Base-by-base conservation (phyloP, 2,329 filamentous ascomycete genomes). In the Macrophomina tecta region DNA sequence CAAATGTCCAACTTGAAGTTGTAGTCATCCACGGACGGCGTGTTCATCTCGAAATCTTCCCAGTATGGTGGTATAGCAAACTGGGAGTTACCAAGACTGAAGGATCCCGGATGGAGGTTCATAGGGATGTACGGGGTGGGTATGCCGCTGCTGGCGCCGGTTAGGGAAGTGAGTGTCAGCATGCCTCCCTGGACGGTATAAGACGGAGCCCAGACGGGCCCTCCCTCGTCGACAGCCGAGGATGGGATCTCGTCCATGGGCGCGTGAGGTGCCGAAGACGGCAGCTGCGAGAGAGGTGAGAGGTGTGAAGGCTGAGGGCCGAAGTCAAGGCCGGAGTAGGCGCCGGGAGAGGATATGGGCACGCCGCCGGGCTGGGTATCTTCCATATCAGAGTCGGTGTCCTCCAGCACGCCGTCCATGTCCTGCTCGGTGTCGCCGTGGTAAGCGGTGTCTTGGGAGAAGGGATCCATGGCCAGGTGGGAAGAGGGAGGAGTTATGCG, bases 1-100 rank as follows among this genome's bases (percentile, higher is more conserved):
- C 68, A 69, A 38, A 69, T 63, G 49, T 69, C 68, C 9, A 48
- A 62, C n/a, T 65, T 61, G 46, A 42, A 64, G 34, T 53, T 58
- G 51, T 65, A 62, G 48, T 67, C 68, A 36, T 61, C 55, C 8
- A 69, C 56, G 5, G 68, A 61, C 4, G 65, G 65, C 23, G 66
- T 60, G 34, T 67, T 67, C 7, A 56, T 51, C 40, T 64, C 64
- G 49, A 45, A 42, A 11, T 68, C 67, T 23, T 68, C 67, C 48
- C 65, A 62, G 28, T 58, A 53, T 6, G 46, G 40, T 0, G 40
- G 58, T 46, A 55, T 53, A 18, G 28, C 45, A 36, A 66, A 66
- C 46, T 62, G 56, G 9, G 65, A 40, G 48, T 66, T 62, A 9
- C 65, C 65, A 34, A 66, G 48, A 36, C 53, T 66, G 64, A 58